A percentile compares a stretch with the other conserved stretches of the same genome.
These are phyloP conservation scores for Hordeum marinum DNA, from an alignment of 176 grass and related monocot genomes.

Conservation along the genomic window DNA sequence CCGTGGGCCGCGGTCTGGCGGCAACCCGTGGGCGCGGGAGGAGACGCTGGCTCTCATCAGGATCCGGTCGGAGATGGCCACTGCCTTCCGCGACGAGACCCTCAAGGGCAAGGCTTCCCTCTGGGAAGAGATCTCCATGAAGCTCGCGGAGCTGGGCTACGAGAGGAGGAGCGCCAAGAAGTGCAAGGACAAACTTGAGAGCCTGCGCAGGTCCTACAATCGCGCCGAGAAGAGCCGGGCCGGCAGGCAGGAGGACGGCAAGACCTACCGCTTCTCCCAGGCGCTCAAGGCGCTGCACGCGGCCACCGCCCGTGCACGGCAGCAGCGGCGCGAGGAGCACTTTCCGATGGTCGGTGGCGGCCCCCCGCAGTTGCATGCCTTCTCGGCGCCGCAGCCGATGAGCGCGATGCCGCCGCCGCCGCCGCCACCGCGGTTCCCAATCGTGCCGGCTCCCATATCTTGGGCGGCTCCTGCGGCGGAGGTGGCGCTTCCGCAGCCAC, in stretches of 20 bases:
- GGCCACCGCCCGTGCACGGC: background rate
- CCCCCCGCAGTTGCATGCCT: background rate
- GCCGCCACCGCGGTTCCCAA: background rate
- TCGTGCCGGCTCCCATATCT: conserved; percentile 37
- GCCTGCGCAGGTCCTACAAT: conserved; percentile 96
- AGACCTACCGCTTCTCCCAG: conserved; percentile 86
- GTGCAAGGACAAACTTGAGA: conserved; percentile 96
- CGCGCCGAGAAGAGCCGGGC: conserved; percentile 86
- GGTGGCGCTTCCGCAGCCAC: background rate
- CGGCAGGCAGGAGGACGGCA: conserved; percentile 85
- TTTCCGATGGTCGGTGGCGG: background rate
- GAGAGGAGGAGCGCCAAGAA: conserved; percentile 72
- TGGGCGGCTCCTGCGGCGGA: conserved; percentile 38
- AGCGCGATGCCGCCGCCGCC: conserved; percentile 16
- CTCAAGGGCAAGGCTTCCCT: conserved; percentile 60
- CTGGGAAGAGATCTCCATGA: conserved; percentile 90
- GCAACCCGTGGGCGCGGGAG: conserved; percentile 78
- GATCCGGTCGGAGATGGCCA: conserved; percentile 98
- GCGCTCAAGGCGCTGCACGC: conserved; percentile 67
- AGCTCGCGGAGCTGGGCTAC: conserved; percentile 79
- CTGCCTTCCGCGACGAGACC: conserved; percentile 83
- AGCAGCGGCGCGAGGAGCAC: no score
- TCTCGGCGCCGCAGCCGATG: conserved; percentile 20
- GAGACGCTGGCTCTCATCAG: conserved; percentile 89
- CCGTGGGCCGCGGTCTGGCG: conserved; percentile 22